Percentiles rank a stretch among this genome's conserved stretches.
Conservation (phyloP, 202 grass and related monocot species). For the Musa balbisiana region DNA sequence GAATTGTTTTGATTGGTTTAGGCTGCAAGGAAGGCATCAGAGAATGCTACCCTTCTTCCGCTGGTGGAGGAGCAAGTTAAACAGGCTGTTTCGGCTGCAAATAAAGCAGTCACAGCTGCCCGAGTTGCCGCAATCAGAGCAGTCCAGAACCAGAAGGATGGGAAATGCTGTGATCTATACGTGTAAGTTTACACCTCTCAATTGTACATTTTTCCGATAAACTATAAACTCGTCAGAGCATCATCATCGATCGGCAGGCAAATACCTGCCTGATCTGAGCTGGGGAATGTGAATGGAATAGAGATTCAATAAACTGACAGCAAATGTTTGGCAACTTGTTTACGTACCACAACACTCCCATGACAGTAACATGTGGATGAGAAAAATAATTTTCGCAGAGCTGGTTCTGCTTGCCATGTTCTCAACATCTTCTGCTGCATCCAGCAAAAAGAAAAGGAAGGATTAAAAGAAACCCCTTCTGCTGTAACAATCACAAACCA, state of each 20-base stretch:
- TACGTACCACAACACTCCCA: neutral
- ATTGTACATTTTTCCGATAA: neutral
- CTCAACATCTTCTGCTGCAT: neutral
- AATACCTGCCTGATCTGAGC: neutral
- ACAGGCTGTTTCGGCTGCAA: constrained; percentile 7
- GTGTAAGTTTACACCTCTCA: neutral
- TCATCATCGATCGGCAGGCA: neutral
- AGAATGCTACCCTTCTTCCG: neutral
- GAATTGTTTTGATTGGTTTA: neutral
- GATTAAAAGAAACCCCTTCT: neutral
- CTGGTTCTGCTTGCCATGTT: neutral
- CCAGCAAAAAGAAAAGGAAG: neutral
- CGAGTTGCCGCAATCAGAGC: constrained; percentile 12
- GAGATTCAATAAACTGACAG: neutral
- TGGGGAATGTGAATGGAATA: neutral
- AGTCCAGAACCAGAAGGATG: constrained; percentile 5
- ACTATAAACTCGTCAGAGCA: neutral
- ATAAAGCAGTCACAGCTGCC: constrained; percentile 14
- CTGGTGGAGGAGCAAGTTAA: constrained; percentile 2
- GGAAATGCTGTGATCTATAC: neutral
- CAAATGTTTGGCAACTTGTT: constrained; percentile 3
- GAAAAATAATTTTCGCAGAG: neutral
- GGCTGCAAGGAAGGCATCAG: constrained; percentile 11
- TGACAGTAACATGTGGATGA: neutral
- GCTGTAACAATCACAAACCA: neutral